phyloP scores from a whole-genome alignment of 1,139 yeast species.

The Schizosaccharomyces versatilis region DNA sequence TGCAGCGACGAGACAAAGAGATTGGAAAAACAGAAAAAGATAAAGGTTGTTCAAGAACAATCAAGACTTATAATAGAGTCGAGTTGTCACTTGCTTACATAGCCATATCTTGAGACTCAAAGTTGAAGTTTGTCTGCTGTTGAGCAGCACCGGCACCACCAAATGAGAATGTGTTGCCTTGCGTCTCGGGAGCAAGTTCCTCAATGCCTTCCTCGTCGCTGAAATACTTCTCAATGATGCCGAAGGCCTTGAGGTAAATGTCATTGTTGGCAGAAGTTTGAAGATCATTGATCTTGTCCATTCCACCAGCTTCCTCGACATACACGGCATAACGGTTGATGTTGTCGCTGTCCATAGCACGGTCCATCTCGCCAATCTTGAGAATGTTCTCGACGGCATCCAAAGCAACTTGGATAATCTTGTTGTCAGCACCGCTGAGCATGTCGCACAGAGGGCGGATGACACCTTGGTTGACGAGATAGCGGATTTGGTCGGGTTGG shows the following conservation, averaged over 20 bases:
- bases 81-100: constrained; percentile 21
- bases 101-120: constrained; percentile 20
- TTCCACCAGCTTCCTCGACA: constrained; percentile 96
- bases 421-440: constrained; percentile 66
- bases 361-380: constrained; percentile 83
- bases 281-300: constrained; percentile 86
- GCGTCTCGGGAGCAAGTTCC: constrained; percentile 38
- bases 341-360: constrained; percentile 45
- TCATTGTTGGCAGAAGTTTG: constrained; percentile 81
- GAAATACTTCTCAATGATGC: constrained; percentile 76
- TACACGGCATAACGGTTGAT: constrained; percentile 71
- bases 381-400: constrained; percentile 87
- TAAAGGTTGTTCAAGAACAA: no score
- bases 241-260: constrained; percentile 76
- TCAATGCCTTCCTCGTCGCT: constrained; percentile 65
- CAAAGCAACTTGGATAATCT: constrained; percentile 80
- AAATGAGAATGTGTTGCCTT: constrained; percentile 69
- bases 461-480: constrained; percentile 84
- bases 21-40: no score
- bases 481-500: constrained; percentile 81
- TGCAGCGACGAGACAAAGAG: no score
- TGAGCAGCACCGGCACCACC: constrained; percentile 22
- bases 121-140: neutral
- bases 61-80: no score
- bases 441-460: constrained; percentile 92